These are phyloP conservation scores for Vickermania spadyakhi DNA, from an alignment of 208 protist genomes.

Conservation along the genomic window DNA sequence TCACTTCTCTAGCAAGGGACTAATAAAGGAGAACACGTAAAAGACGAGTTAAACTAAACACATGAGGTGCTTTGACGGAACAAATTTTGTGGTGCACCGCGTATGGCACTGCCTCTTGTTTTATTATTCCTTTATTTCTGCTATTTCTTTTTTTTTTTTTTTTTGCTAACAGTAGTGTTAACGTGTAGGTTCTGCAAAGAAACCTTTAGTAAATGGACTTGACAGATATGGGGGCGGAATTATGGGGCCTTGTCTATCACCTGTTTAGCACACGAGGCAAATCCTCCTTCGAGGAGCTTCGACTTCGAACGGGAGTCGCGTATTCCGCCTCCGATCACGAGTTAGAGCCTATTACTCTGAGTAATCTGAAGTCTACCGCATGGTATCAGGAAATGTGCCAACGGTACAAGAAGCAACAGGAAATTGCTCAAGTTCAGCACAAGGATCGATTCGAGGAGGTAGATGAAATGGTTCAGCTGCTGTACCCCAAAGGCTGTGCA, in stretches of 20 bases:
- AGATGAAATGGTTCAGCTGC: constrained; percentile 27
- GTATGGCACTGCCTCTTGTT: no score
- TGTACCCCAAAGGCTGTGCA: constrained; percentile 64
- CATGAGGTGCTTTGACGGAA: no score
- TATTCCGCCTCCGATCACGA: constrained; percentile 6
- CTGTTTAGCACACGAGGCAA: constrained; percentile 28
- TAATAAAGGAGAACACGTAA: no score
- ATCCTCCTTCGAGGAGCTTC: constrained; percentile 39
- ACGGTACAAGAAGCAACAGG: constrained; percentile 23
- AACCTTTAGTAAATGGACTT: no score
- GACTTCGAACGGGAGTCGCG: constrained; percentile 24
- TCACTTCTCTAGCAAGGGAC: no score
- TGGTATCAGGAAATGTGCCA: constrained; percentile 50
- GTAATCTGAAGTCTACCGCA: constrained; percentile 11
- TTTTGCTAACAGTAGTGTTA: no score
- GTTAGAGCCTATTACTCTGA: neutral
- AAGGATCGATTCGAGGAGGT: constrained; percentile 25
- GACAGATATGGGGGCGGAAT: constrained; percentile 49
- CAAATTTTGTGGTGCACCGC: no score
- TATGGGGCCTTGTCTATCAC: constrained; percentile 60
- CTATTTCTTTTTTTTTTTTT: no score
- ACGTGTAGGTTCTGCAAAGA: no score
- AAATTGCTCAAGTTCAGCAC: constrained; percentile 13
- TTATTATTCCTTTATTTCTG: no score
- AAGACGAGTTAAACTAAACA: no score